Base-by-base conservation (phyloP, 805 yeast species). In the Sugiyamaella floridensis region DNA sequence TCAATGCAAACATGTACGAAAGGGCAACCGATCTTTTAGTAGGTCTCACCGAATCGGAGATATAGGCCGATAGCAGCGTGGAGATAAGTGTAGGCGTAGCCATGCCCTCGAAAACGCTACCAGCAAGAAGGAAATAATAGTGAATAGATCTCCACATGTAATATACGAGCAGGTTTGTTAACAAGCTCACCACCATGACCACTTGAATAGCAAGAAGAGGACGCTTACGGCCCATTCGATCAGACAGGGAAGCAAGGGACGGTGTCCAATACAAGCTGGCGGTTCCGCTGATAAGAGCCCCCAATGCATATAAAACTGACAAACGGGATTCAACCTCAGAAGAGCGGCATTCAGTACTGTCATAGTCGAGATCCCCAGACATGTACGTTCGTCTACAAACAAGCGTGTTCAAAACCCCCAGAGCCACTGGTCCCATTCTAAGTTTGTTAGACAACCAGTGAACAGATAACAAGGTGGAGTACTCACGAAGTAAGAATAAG, bases 91-190 rank as follows among this genome's bases (percentile, higher is more conserved):
- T 26, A 9, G 51, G 46, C 29, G 19, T 26, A 26, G 51, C 40
- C 26, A 48, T 10, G n/a, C 51, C 51, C 15, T 48, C 51, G 2
- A 48, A 42, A 6, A 48, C 15, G 18, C 46, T 40, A 22, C 46
- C 46, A 10, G 32, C 10, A 15, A 48, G 16, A 14, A 48, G 45
- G 40, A 43, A 48, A 9, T 41, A 43, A 16, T 40, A 48, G 41
- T 41, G 34, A 9, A 48, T 6, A 6, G 9, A 4, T 4, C 12
- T n/a, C 46, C 46, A 42, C 14, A 40, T 4, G 12, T 48, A 45
- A 26, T 41, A 41, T 3, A n/a, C 40, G 8, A 42, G 11, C 16
- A 48, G 40, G 26, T 48, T 48, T 7, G 41, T 48, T 6, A 29
- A 41, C n/a, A 48, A 26, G 7, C 51, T 46, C n/a, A 41, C 10